Percentiles rank a stretch among this genome's conserved stretches.
Conservation (phyloP, 2,329 filamentous ascomycete species). For the Colletotrichum acutatum region DNA sequence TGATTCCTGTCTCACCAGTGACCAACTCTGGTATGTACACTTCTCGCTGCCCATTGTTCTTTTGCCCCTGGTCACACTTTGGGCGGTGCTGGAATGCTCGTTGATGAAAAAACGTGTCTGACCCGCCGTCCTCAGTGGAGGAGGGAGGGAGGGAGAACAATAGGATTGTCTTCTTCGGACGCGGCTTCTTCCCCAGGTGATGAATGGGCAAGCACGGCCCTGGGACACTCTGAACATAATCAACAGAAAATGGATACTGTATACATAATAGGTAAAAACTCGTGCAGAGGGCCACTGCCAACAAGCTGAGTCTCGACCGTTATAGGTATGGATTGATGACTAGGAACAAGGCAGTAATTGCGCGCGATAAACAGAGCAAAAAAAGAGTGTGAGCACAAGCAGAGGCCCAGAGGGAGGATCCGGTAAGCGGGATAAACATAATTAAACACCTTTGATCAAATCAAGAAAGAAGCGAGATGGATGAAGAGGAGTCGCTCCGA, state of each 20-base stretch:
- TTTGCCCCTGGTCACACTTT: neutral
- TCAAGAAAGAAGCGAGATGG: constrained; percentile 13
- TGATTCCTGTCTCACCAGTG: neutral
- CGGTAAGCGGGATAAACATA: neutral
- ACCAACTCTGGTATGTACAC: neutral
- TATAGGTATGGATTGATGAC: neutral
- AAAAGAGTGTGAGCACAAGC: neutral
- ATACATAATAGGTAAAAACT: neutral
- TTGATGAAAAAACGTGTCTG: neutral
- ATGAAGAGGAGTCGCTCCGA: neutral
- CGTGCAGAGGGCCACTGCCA: neutral
- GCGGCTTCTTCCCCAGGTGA: neutral
- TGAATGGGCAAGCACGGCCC: neutral
- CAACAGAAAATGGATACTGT: neutral
- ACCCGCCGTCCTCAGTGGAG: too few species aligned
- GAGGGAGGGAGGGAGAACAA: neutral
- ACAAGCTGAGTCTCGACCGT: neutral
- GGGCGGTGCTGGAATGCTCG: neutral
- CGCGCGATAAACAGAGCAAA: constrained; percentile 16
- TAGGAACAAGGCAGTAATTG: neutral
- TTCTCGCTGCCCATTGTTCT: neutral
- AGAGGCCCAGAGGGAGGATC: too few species aligned
- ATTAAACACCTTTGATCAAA: neutral
- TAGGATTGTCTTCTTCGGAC: neutral
- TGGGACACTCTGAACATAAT: neutral